Evolutionary conservation across 257 asterid genomes (phyloP), one percentile per base, ranked within the genome.

Genomic region (Nicotiana knightiana): DNA sequence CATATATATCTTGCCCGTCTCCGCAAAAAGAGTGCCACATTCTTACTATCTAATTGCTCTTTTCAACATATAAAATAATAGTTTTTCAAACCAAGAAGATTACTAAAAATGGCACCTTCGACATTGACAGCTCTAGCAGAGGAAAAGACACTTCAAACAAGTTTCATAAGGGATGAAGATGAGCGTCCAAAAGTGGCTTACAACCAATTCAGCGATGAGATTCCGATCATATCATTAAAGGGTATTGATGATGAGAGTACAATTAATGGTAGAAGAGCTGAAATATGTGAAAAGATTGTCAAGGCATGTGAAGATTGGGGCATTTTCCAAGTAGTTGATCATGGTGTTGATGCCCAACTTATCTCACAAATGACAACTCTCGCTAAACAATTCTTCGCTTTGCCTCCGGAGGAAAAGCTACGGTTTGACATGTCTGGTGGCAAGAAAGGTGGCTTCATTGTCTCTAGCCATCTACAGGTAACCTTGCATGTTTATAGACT

Each of bases 251-350:
- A 86, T 15, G 8, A 43, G 51, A 9, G 51, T 43, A 12, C 12
- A 8, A 0, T 3, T 5, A 80, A 85, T 4, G 89, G 77, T 16
- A 68, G 33, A 39, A 88, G 94, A 88, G 70, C 48, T 3, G 97
- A 90, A 83, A 85, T 91, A 30, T 85, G 96, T 73, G 75, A 85
- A 76, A 86, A 88, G 61, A 91, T 95, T 12, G 97, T 88, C 6
- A 86, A 80, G 1, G 99, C 99, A 1, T 93, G 96, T 67, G 98
- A 93, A 84, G 98, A 89, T 11, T 93, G 98, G 98, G 99, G 99
- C 0, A 85, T 95, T 32, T 95, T 95, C 32, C 99, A 95, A 88
- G 93, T 95, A 2, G 82, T 90, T 12, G 97, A 93, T 84, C 98
- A 94, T 32, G 98, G 97, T 30, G 75, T 94, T 0, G 96, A 92